Percentiles rank a stretch among this genome's conserved stretches.
phyloP scores from a whole-genome alignment of 176 grass and related monocot genomes.

The Aechmea fasciata region DNA sequence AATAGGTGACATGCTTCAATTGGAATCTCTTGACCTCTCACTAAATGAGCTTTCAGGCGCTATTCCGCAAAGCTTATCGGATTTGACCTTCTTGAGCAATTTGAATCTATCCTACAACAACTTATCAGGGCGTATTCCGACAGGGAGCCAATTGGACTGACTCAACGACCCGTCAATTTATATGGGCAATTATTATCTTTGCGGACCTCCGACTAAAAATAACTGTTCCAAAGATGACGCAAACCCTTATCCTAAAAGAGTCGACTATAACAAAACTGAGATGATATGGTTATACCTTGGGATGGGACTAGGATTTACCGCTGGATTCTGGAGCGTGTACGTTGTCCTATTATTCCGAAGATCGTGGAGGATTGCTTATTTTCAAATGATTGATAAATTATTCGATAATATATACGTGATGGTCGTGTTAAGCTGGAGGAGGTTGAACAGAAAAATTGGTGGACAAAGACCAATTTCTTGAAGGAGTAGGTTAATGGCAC shows the following conservation, averaged over 20 bases:
- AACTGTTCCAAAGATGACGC: not conserved
- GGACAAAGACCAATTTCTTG: too few species aligned
- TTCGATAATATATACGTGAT: too few species aligned
- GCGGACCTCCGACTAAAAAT: slow-evolving; percentile 14
- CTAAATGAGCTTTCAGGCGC: not conserved
- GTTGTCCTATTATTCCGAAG: slow-evolving; percentile 1
- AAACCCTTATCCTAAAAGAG: not conserved
- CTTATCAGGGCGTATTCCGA: slow-evolving; percentile 22
- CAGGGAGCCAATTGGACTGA: slow-evolving; percentile 7
- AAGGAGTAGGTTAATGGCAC: too few species aligned
- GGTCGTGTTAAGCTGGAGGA: too few species aligned
- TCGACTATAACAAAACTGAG: not conserved
- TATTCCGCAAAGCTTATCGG: not conserved
- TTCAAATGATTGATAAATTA: too few species aligned
- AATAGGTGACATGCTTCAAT: not conserved
- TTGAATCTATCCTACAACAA: slow-evolving; percentile 35
- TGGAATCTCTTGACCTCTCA: slow-evolving; percentile 1
- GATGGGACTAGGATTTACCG: not conserved
- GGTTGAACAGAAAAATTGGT: too few species aligned
- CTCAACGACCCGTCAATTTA: slow-evolving; percentile 19
- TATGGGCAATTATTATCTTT: slow-evolving; percentile 19
- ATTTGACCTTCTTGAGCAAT: not conserved
- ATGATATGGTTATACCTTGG: not conserved
- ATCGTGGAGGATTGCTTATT: too few species aligned
- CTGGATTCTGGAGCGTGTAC: slow-evolving; percentile 15